phyloP scores from a whole-genome alignment of 23 red algal genomes.

The Chondrus crispus region DNA sequence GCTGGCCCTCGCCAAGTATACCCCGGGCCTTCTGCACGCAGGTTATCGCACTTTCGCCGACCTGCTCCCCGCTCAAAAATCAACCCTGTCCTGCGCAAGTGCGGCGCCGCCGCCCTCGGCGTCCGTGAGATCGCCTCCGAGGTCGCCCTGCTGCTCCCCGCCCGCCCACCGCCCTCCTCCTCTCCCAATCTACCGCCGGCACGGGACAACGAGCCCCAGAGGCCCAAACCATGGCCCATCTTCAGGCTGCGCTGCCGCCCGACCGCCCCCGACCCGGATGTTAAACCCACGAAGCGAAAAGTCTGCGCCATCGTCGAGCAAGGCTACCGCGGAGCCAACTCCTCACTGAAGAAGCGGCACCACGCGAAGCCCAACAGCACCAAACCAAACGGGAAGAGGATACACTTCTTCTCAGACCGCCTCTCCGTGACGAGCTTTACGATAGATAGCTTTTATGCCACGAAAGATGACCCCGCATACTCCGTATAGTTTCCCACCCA shows the following conservation, averaged over 20 bases:
- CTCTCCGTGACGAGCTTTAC: conserved; percentile 29
- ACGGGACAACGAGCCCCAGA: not conserved
- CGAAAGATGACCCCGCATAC: not conserved
- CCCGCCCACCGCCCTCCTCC: too few species aligned
- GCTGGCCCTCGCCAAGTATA: not conserved
- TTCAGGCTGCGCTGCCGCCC: not conserved
- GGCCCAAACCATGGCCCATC: not conserved
- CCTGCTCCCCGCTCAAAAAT: not conserved
- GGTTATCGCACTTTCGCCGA: not conserved
- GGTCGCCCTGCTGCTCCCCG: too few species aligned
- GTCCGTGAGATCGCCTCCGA: not conserved
- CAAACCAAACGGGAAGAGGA: not conserved
- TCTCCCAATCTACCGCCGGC: too few species aligned
- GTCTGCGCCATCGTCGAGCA: not conserved
- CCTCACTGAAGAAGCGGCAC: not conserved
- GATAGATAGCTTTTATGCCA: conserved; percentile 26
- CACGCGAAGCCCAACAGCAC: not conserved
- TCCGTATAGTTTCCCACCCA: conserved; percentile 74
- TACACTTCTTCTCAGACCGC: not conserved
- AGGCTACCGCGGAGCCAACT: not conserved
- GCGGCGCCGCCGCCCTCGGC: not conserved
- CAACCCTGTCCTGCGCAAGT: not conserved
- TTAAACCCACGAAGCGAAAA: not conserved
- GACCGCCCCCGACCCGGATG: too few species aligned
- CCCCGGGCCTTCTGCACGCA: not conserved